These are phyloP conservation scores for Phialophora macrospora DNA, from an alignment of 2,329 filamentous ascomycete species.

Conservation along the genomic window DNA sequence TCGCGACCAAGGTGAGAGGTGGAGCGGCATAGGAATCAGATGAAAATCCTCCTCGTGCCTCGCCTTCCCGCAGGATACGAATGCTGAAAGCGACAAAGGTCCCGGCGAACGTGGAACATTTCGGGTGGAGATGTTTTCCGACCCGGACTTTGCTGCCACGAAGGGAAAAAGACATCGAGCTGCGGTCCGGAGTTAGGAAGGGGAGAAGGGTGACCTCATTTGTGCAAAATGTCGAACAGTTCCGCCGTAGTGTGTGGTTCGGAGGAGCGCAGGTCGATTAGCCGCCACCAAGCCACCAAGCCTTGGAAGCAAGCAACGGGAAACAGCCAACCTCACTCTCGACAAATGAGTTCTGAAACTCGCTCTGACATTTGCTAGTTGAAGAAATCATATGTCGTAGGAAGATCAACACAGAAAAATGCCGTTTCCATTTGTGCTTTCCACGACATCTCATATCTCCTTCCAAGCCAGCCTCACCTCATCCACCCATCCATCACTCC, in stretches of 20 bases:
- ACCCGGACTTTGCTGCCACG: neutral
- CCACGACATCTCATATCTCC: slow-evolving; percentile 85
- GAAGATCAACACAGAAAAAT: slow-evolving; percentile 54
- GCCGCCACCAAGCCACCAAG: neutral
- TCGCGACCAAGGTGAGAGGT: slow-evolving; percentile 15
- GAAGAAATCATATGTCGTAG: neutral
- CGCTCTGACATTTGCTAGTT: neutral
- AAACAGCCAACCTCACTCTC: neutral
- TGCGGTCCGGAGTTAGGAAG: slow-evolving; percentile 1
- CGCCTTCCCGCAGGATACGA: neutral
- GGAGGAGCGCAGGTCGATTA: neutral
- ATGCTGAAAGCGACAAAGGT: slow-evolving; percentile 6
- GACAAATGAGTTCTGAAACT: neutral
- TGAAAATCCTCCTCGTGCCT: neutral
- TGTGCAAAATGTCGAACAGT: neutral
- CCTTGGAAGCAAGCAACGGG: neutral
- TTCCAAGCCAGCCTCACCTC: slow-evolving; percentile 79
- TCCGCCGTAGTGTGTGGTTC: neutral
- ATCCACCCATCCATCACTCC: slow-evolving; percentile 85
- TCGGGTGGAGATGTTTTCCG: neutral
- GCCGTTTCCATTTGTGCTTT: slow-evolving; percentile 87
- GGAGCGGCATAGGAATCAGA: neutral
- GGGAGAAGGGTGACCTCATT: neutral
- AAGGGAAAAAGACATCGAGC: neutral
- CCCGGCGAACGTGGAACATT: neutral